phyloP scores from a whole-genome alignment of 192 early-diverging fungal species.

The Endogone sp. region DNA sequence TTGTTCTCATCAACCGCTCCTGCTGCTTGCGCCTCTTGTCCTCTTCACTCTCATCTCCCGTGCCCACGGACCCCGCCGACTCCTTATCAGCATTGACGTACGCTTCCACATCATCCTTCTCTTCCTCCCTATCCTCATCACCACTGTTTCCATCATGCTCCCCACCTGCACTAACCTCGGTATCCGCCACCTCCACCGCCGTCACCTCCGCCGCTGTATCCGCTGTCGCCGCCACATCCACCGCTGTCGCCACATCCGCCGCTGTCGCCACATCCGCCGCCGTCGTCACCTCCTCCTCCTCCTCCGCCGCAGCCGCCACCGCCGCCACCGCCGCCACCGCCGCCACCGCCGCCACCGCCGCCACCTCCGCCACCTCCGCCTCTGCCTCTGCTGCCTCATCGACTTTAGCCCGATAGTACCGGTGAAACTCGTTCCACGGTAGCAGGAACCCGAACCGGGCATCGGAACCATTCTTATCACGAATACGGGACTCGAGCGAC shows the following conservation, averaged over 20 bases:
- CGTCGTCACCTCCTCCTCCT: background rate
- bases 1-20: conserved; percentile 1
- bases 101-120: background rate
- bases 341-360: conserved; percentile 7
- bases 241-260: background rate
- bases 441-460: conserved; percentile 44
- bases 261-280: background rate
- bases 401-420: conserved; percentile 32
- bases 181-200: too few relatives aligned
- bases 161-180: too few relatives aligned
- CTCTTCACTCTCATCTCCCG: conserved; percentile 7
- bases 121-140: background rate
- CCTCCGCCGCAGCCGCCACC: background rate
- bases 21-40: conserved; percentile 1
- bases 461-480: conserved; percentile 33
- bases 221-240: background rate
- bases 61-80: background rate
- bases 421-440: conserved; percentile 43
- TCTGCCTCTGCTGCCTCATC: conserved; percentile 16
- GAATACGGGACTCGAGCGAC: conserved; percentile 37
- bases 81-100: background rate
- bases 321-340: conserved; percentile 19
- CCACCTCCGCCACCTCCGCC: conserved; percentile 10
- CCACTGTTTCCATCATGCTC: too few relatives aligned
- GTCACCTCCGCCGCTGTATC: background rate